A percentile compares a stretch with the other conserved stretches of the same genome.
Conservation (phyloP, 2,329 filamentous ascomycete species). For the Colletotrichum navitas region DNA sequence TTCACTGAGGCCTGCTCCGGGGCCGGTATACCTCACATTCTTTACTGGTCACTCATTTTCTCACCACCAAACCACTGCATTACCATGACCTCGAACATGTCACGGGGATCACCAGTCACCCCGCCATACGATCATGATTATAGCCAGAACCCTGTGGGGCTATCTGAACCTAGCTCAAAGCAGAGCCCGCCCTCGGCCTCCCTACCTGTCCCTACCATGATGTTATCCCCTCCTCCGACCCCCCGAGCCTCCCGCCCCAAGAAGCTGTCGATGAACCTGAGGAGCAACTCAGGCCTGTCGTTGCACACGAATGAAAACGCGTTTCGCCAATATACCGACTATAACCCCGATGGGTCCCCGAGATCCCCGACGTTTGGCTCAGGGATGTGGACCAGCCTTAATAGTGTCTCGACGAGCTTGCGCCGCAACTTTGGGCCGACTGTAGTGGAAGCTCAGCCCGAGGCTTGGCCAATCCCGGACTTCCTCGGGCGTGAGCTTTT, state of each 20-base stretch:
- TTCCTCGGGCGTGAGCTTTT: constrained; percentile 65
- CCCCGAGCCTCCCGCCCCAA: constrained; percentile 43
- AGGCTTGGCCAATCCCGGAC: constrained; percentile 54
- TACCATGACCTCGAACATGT: constrained; percentile 28
- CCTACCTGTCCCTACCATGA: constrained; percentile 26
- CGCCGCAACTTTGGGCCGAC: constrained; percentile 36
- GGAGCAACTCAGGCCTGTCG: constrained; percentile 61
- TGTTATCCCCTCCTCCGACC: constrained; percentile 46
- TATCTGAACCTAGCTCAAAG: constrained; percentile 13
- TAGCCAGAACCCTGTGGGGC: constrained; percentile 1
- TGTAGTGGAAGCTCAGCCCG: constrained; percentile 21
- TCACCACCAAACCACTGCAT: too few relatives aligned
- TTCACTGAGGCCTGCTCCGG: constrained; percentile 10
- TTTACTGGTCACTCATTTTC: constrained; percentile 30
- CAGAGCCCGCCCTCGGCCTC: constrained; percentile 8
- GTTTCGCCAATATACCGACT: constrained; percentile 61
- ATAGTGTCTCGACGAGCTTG: constrained; percentile 41
- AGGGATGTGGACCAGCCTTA: constrained; percentile 42
- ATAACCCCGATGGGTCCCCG: constrained; percentile 56
- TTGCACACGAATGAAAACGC: constrained; percentile 59
- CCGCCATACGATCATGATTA: constrained; percentile 34
- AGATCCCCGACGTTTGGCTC: constrained; percentile 45
- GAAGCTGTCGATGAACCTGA: constrained; percentile 49
- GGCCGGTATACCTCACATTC: constrained; percentile 14
- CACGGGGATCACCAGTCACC: constrained; percentile 35